These are phyloP conservation scores for Puccinia coronata DNA, from an alignment of 1,284 basidiomycete genomes.

Conservation along the genomic window DNA sequence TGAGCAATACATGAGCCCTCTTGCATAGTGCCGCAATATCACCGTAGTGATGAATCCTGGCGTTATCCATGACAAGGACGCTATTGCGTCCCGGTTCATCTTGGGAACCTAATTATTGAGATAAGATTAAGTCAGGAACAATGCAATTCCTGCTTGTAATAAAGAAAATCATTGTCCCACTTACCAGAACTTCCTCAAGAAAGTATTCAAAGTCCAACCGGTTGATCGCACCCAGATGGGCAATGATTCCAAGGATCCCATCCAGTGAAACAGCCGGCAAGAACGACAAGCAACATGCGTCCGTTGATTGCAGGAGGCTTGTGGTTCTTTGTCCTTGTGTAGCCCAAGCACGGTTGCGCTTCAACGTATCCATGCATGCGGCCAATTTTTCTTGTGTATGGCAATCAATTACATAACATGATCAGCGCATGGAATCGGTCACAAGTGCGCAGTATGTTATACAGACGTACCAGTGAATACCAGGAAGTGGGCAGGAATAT, in stretches of 20 bases:
- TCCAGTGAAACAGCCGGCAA: background rate
- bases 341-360: background rate
- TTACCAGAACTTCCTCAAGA: too few species aligned
- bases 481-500: too few species aligned
- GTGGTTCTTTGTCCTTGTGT: background rate
- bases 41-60: background rate
- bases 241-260: background rate
- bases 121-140: too few species aligned
- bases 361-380: background rate
- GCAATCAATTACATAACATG: background rate
- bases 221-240: background rate
- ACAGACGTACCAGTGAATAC: background rate
- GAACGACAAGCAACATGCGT: background rate
- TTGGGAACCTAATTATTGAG: background rate
- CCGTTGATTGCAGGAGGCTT: background rate
- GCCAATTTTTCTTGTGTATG: background rate
- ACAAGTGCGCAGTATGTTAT: background rate
- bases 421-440: background rate
- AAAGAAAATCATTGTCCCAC: background rate
- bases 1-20: background rate
- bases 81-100: background rate
- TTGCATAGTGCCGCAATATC: background rate
- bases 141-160: background rate
- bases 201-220: conserved; percentile 3
- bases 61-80: background rate